Evolutionary conservation across 805 yeast species (phyloP), one percentile per base, ranked within the genome.

Genomic region (Starmerella roubikii): DNA sequence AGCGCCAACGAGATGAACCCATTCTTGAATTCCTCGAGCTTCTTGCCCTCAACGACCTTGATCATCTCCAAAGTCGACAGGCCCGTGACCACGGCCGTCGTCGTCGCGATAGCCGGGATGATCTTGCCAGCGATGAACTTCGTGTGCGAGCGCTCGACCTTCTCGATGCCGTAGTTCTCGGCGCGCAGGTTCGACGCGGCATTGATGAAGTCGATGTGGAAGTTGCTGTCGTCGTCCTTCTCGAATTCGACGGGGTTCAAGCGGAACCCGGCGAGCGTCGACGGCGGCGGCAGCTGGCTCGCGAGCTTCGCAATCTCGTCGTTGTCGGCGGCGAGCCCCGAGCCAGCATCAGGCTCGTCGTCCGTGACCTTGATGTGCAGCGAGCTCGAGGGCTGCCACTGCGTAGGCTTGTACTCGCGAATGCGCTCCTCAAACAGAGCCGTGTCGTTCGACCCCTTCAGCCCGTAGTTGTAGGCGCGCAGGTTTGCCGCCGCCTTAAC

Each of bases 61-160:
- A 82, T 81, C 41, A 88, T 67, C 62, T 91, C 99, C 49, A 91
- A 65, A 54, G 93, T 82, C 19, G 85, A 93, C 54, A 91, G 68
- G 34, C 99, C 99, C 6, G 98, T 83, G 18, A 91, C 98, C 50
- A 86, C 66, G 9, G 96, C 93, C n/a, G 99, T 91, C 1, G 99
- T 91, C 2, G 99, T 91, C 27, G 98, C 98, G 66, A 91, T 91
- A 17, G 98, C 98, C 13, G 99, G 99, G 50, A 91, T 91, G 50
- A 91, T 91, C 62, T 93, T 78, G 34, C 99, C 99, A 6, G 99
- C 99, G 58, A 91, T 88, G 54, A 88, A 84, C 65, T 91, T 91
- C 28, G 98, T 91, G 65, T 80, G 83, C 37, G 77, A 76, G 46
- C 76, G 74, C 55, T 88, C 96, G 27, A 88, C 96, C 11, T 84